These are phyloP conservation scores for Kwoniella europaea DNA, from an alignment of 768 basidiomycete species.

Conservation along the genomic window DNA sequence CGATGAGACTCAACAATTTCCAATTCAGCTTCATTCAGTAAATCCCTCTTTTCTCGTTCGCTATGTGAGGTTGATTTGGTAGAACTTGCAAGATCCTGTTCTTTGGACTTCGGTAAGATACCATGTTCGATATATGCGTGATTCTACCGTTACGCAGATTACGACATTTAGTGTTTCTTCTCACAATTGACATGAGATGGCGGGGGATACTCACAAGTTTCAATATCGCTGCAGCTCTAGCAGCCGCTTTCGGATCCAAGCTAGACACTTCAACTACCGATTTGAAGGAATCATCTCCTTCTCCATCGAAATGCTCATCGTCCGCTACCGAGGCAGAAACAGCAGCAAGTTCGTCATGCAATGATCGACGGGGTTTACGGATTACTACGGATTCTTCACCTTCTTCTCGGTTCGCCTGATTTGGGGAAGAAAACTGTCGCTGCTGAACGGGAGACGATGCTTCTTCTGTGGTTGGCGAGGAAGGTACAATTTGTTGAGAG, in stretches of 20 bases:
- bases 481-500: constrained; percentile 19
- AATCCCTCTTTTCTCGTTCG: constrained; percentile 61
- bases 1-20: constrained; percentile 58
- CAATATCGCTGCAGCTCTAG: constrained; percentile 88
- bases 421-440: not conserved
- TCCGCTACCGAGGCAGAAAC: constrained; percentile 1
- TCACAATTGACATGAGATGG: too few species aligned
- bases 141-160: constrained; percentile 63
- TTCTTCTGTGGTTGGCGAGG: not conserved
- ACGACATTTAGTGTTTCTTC: too few species aligned
- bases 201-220: constrained; percentile 68
- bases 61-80: constrained; percentile 8
- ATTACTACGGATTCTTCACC: constrained; percentile 16
- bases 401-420: not conserved
- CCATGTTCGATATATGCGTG: constrained; percentile 83
- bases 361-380: constrained; percentile 15
- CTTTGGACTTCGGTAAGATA: constrained; percentile 26
- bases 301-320: constrained; percentile 24
- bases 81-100: not conserved
- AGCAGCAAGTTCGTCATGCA: constrained; percentile 21
- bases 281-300: constrained; percentile 42
- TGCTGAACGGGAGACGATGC: not conserved
- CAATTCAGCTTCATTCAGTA: constrained; percentile 68
- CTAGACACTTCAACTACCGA: constrained; percentile 84
- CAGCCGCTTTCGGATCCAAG: constrained; percentile 82